phyloP scores from a whole-genome alignment of 176 grass and related monocot genomes.

The Lolium perenne region DNA sequence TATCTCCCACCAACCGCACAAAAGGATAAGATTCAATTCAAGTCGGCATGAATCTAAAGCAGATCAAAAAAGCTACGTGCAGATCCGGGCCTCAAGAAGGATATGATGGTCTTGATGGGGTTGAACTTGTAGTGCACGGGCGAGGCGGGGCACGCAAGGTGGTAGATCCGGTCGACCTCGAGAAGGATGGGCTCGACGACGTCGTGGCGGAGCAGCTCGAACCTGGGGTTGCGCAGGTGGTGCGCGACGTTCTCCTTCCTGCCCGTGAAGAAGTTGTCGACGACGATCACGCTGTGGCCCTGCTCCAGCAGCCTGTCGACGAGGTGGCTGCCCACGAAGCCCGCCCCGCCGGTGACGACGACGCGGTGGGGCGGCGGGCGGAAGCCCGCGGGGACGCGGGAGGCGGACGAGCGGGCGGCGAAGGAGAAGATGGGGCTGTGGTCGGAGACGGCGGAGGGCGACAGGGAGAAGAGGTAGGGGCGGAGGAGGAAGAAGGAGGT shows the following conservation, averaged over 20 bases:
- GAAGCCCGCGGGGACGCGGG: slow-evolving; percentile 47
- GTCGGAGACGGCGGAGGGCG: slow-evolving; percentile 23
- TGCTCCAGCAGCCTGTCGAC: slow-evolving; percentile 89
- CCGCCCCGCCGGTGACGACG: slow-evolving; percentile 87
- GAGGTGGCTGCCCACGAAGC: slow-evolving; percentile 88
- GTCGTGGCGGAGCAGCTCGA: slow-evolving; percentile 93
- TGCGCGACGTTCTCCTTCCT: slow-evolving; percentile 82
- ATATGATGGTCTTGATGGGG: slow-evolving; percentile 88
- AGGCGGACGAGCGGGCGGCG: slow-evolving; percentile 10
- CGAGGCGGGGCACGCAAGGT: slow-evolving; percentile 87
- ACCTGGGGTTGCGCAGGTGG: slow-evolving; percentile 85
- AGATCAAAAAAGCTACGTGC: slow-evolving; percentile 32
- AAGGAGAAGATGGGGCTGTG: slow-evolving; percentile 54
- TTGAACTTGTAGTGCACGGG: slow-evolving; percentile 91
- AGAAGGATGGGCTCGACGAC: slow-evolving; percentile 89
- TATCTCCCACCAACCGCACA: slow-evolving; percentile 12
- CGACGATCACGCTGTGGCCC: slow-evolving; percentile 86
- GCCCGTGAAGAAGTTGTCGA: slow-evolving; percentile 93
- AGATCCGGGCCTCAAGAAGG: slow-evolving; percentile 48
- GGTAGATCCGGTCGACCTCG: slow-evolving; percentile 95
- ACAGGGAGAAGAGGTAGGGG: slow-evolving; percentile 68
- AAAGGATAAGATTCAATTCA: slow-evolving; percentile 22
- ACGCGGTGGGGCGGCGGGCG: slow-evolving; percentile 58
- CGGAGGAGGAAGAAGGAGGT: slow-evolving; percentile 95
- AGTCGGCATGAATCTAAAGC: slow-evolving; percentile 36